Evolutionary conservation across 2,329 filamentous ascomycete genomes (phyloP).

Genomic region (Cytospora leucostoma): DNA sequence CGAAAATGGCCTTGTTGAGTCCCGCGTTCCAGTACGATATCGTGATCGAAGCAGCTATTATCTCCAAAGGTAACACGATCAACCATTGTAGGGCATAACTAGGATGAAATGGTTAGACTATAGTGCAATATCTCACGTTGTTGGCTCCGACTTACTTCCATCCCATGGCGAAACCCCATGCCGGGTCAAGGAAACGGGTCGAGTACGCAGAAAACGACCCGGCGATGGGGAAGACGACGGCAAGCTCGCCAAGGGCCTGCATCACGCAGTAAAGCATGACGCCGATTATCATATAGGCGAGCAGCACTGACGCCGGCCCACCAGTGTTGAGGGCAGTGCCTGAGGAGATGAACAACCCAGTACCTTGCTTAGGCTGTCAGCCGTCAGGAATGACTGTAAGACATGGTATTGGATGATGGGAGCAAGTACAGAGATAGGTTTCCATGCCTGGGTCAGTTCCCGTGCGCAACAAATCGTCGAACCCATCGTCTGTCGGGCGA

Average conservation of each 20-base stretch:
- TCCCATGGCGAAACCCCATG: slow-evolving; percentile 94
- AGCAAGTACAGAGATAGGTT: neutral
- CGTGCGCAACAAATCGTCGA: slow-evolving; percentile 15
- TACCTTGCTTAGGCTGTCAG: slow-evolving; percentile 52
- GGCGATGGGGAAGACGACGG: slow-evolving; percentile 85
- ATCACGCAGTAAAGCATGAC: slow-evolving; percentile 90
- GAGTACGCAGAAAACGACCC: slow-evolving; percentile 93
- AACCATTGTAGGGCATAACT: slow-evolving; percentile 90
- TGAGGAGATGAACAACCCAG: slow-evolving; percentile 84
- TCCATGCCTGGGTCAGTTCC: slow-evolving; percentile 1
- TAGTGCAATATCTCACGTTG: neutral
- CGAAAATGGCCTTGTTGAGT: slow-evolving; percentile 72
- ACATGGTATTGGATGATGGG: neutral
- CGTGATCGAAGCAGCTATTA: slow-evolving; percentile 83
- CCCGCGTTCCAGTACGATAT: slow-evolving; percentile 74
- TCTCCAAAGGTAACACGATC: slow-evolving; percentile 77
- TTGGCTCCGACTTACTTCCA: slow-evolving; percentile 69
- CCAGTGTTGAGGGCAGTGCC: slow-evolving; percentile 70
- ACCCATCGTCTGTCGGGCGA: neutral
- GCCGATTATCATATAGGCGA: slow-evolving; percentile 79
- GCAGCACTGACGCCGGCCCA: slow-evolving; percentile 75
- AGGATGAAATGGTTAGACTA: slow-evolving; percentile 21
- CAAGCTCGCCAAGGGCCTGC: slow-evolving; percentile 88
- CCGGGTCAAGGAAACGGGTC: slow-evolving; percentile 87
- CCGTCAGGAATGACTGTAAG: neutral